A percentile compares a stretch with the other conserved stretches of the same genome.
phyloP scores from a whole-genome alignment of 306 rosid species.

The Coriaria nepalensis region DNA sequence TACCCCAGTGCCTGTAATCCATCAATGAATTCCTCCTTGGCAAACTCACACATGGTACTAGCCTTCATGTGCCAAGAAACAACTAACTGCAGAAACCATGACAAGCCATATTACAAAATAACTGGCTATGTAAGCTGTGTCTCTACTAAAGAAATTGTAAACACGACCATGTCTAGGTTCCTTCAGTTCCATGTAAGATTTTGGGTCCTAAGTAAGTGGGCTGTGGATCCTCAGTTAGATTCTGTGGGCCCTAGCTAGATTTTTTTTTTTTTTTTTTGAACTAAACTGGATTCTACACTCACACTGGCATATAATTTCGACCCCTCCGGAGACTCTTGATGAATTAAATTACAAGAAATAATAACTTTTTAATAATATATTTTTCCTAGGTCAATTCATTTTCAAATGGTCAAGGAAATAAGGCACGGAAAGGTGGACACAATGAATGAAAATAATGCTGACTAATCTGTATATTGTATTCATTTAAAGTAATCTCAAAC shows the following conservation, averaged over 20 bases:
- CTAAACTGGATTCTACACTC: no score
- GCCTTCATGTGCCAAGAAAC: constrained; percentile 99
- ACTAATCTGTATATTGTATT: background rate
- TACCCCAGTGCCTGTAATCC: constrained; percentile 93
- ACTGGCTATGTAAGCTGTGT: background rate
- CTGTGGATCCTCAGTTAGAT: no score
- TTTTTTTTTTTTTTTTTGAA: no score
- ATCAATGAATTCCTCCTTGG: constrained; percentile 80
- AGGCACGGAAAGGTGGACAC: no score
- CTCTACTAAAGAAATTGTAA: no score
- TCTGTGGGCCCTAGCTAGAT: no score
- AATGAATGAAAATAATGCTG: background rate
- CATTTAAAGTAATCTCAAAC: background rate
- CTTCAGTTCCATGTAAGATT: no score
- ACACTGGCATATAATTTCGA: no score
- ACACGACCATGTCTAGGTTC: no score
- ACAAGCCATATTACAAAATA: constrained; percentile 13
- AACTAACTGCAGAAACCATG: constrained; percentile 59
- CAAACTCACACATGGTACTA: constrained; percentile 95
- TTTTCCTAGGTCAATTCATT: background rate
- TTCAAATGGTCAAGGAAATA: no score
- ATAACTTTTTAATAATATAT: background rate
- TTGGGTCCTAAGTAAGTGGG: no score
- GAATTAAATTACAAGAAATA: background rate
- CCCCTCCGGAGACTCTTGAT: no score